Conservation (phyloP, 2,329 filamentous ascomycete species). For the Sporothrix luriei region DNA sequence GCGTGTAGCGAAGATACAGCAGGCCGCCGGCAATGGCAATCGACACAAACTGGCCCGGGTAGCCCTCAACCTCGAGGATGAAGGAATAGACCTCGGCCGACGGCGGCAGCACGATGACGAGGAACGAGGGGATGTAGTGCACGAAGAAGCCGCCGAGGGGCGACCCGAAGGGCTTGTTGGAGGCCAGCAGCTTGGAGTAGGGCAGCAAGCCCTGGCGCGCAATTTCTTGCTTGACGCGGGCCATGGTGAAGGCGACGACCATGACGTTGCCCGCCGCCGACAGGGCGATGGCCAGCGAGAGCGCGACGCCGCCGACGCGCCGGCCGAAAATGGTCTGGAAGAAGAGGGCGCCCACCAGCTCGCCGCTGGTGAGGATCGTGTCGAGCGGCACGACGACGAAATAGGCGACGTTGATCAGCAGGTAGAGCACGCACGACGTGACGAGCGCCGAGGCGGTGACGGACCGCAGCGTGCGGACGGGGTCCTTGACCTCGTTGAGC, state of each 20-base stretch:
- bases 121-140: slow-evolving; percentile 67
- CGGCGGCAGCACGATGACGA: slow-evolving; percentile 67
- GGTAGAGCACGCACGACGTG: slow-evolving; percentile 57
- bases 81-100: slow-evolving; percentile 70
- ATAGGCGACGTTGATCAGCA: slow-evolving; percentile 62
- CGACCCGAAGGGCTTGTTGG: slow-evolving; percentile 66
- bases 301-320: slow-evolving; percentile 57
- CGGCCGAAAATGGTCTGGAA: slow-evolving; percentile 66
- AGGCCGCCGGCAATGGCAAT: slow-evolving; percentile 61
- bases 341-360: slow-evolving; percentile 68
- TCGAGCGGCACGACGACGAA: slow-evolving; percentile 67
- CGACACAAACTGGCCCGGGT: slow-evolving; percentile 63
- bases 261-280: slow-evolving; percentile 73
- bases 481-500: slow-evolving; percentile 63
- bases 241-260: slow-evolving; percentile 69
- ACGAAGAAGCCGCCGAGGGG: slow-evolving; percentile 69
- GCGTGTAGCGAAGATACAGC: slow-evolving; percentile 60
- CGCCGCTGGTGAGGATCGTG: slow-evolving; percentile 66
- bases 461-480: slow-evolving; percentile 57
- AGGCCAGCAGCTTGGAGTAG: slow-evolving; percentile 61
- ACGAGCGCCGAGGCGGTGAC: slow-evolving; percentile 54
- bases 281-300: slow-evolving; percentile 66
- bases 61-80: slow-evolving; percentile 72
- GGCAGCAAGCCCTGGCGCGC: slow-evolving; percentile 72
- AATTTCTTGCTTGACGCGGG: slow-evolving; percentile 71